Percentiles rank a stretch among this genome's conserved stretches.
These are phyloP conservation scores for Tylopilus cervinicoccineus DNA, from an alignment of 768 basidiomycete genomes.

Conservation along the genomic window DNA sequence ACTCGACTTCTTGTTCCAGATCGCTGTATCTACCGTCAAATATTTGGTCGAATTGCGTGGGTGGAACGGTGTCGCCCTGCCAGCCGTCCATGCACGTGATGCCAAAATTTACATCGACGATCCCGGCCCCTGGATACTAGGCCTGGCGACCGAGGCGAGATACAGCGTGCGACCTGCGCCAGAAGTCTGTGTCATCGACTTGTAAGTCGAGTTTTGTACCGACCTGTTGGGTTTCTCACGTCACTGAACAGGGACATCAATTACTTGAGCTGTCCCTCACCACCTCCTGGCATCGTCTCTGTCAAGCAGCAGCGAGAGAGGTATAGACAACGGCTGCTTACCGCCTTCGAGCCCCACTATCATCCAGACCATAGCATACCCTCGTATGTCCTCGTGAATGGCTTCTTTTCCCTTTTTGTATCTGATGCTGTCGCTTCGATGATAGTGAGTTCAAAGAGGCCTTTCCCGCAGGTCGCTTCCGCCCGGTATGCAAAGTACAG, in stretches of 20 bases:
- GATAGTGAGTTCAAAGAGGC: slow-evolving; percentile 89
- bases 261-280: slow-evolving; percentile 79
- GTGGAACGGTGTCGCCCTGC: slow-evolving; percentile 85
- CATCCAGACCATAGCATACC: slow-evolving; percentile 87
- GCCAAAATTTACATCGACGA: slow-evolving; percentile 93
- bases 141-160: slow-evolving; percentile 79
- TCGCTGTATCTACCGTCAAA: slow-evolving; percentile 86
- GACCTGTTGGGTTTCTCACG: slow-evolving; percentile 4
- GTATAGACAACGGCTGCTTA: slow-evolving; percentile 66
- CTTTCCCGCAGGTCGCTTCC: slow-evolving; percentile 88
- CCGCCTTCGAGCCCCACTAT: slow-evolving; percentile 82
- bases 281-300: slow-evolving; percentile 72
- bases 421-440: slow-evolving; percentile 5
- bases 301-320: slow-evolving; percentile 76
- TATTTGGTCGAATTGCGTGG: slow-evolving; percentile 91
- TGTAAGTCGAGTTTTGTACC: slow-evolving; percentile 46
- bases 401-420: neutral
- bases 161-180: slow-evolving; percentile 70
- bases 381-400: slow-evolving; percentile 38
- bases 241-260: slow-evolving; percentile 63
- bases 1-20: slow-evolving; percentile 37
- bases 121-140: slow-evolving; percentile 96
- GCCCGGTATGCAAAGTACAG: slow-evolving; percentile 88
- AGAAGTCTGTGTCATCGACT: slow-evolving; percentile 85
- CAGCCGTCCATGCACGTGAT: slow-evolving; percentile 83